Evolutionary conservation across 306 rosid species (phyloP).

Genomic region (Clitoria ternatea): DNA sequence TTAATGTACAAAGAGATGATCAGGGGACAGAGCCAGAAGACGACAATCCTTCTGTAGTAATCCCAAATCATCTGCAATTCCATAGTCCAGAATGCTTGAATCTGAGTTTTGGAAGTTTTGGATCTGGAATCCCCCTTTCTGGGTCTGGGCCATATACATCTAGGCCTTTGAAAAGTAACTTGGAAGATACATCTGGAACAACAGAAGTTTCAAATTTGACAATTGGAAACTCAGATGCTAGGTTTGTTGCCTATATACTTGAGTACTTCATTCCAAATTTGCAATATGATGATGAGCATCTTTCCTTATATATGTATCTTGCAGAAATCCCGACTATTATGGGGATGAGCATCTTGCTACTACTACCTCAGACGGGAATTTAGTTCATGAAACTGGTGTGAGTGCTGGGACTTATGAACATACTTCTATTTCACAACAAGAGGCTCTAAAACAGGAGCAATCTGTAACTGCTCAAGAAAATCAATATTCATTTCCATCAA

Average conservation of each 20-base stretch:
- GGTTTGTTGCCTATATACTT: constrained; percentile 36
- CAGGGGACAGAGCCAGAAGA: constrained; percentile 54
- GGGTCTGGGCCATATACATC: constrained; percentile 44
- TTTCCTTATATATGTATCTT: not conserved
- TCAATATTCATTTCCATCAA: constrained; percentile 61
- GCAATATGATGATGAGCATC: not conserved
- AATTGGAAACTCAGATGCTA: constrained; percentile 54
- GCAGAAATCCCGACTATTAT: constrained; percentile 70
- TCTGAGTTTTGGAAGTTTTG: constrained; percentile 91
- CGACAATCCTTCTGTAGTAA: constrained; percentile 66
- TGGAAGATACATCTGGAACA: constrained; percentile 59
- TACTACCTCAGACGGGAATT: constrained; percentile 54
- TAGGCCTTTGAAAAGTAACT: constrained; percentile 36
- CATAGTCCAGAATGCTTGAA: constrained; percentile 81
- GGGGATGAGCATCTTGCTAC: constrained; percentile 60
- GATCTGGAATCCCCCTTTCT: constrained; percentile 47
- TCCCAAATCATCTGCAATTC: constrained; percentile 80
- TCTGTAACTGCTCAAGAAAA: constrained; percentile 58
- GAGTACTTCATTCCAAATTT: not conserved
- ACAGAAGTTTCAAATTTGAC: constrained; percentile 62
- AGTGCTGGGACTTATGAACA: constrained; percentile 58
- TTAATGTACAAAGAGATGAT: constrained; percentile 55
- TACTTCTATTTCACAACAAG: constrained; percentile 61
- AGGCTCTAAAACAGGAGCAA: constrained; percentile 56
- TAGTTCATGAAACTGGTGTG: constrained; percentile 56